phyloP scores from a whole-genome alignment of 2,329 filamentous ascomycete species.

The Diaporthe sp. region DNA sequence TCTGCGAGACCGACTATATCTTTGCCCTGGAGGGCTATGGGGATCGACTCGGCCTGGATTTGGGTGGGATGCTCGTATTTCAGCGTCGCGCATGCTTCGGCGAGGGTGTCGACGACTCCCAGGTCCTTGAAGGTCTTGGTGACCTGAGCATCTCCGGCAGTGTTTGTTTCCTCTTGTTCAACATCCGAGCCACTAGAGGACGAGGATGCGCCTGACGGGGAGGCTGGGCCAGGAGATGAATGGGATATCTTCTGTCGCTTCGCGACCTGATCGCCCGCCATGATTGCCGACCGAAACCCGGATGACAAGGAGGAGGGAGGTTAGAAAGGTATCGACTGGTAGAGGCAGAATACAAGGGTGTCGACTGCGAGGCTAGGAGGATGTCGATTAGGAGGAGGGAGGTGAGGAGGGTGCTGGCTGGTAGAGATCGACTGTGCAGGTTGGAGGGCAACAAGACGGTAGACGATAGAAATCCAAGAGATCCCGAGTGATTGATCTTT shows the following conservation, averaged over 20 bases:
- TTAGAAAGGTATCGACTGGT: not conserved
- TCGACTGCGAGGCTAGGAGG: not conserved
- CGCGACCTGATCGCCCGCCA: conserved; percentile 41
- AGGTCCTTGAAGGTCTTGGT: conserved; percentile 78
- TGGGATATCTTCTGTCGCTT: conserved; percentile 60
- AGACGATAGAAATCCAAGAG: not conserved
- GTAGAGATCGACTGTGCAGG: not conserved
- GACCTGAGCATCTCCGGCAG: conserved; percentile 44
- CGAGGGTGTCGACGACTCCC: conserved; percentile 89
- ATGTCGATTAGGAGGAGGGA: not conserved
- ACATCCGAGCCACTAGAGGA: conserved; percentile 41
- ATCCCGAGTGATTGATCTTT: conserved; percentile 8
- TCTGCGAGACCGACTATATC: conserved; percentile 95
- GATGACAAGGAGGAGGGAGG: not conserved
- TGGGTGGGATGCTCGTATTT: conserved; percentile 90
- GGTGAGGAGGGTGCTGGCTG: not conserved
- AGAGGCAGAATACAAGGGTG: not conserved
- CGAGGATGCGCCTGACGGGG: conserved; percentile 31
- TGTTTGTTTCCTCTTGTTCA: conserved; percentile 41
- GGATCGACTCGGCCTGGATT: conserved; percentile 90
- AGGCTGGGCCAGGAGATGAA: conserved; percentile 39
- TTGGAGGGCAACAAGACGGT: not conserved
- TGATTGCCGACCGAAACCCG: not conserved
- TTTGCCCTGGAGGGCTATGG: conserved; percentile 80
- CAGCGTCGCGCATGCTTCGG: conserved; percentile 86